Evolutionary conservation across 192 early-diverging fungal genomes (phyloP).

Genomic region (Backusella macrospora): DNA sequence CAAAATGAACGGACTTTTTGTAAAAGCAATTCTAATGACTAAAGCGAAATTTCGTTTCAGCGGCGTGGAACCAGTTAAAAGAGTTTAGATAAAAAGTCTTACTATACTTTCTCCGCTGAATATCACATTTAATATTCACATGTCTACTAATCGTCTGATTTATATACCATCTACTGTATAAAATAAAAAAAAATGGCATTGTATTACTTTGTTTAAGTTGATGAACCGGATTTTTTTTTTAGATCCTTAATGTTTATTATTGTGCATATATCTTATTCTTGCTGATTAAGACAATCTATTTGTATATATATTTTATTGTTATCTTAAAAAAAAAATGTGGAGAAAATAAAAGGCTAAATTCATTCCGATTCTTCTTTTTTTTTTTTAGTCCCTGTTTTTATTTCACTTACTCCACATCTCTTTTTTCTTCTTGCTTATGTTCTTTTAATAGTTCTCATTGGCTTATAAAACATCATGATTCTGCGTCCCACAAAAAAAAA

Average conservation of each 20-base stretch:
- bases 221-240: neutral
- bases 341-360: neutral
- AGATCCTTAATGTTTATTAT: neutral
- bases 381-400: neutral
- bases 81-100: neutral
- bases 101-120: slow-evolving; percentile 5
- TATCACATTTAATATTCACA: slow-evolving; percentile 15
- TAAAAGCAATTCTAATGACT: slow-evolving; percentile 10
- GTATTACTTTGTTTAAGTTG: neutral
- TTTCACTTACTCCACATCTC: neutral
- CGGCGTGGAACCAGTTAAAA: neutral
- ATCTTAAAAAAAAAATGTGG: neutral
- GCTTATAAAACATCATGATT: neutral
- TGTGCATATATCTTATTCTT: neutral
- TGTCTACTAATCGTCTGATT: slow-evolving; percentile 10
- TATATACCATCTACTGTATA: neutral
- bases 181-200: neutral
- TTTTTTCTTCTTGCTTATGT: slow-evolving; percentile 12
- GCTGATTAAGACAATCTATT: slow-evolving; percentile 7
- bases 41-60: slow-evolving; percentile 14
- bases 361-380: neutral
- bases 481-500: neutral
- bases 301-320: neutral
- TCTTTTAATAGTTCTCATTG: neutral
- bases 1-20: neutral